These are phyloP conservation scores for Hypoxylon intermedium DNA, from an alignment of 495 filamentous ascomycete species.

Conservation along the genomic window DNA sequence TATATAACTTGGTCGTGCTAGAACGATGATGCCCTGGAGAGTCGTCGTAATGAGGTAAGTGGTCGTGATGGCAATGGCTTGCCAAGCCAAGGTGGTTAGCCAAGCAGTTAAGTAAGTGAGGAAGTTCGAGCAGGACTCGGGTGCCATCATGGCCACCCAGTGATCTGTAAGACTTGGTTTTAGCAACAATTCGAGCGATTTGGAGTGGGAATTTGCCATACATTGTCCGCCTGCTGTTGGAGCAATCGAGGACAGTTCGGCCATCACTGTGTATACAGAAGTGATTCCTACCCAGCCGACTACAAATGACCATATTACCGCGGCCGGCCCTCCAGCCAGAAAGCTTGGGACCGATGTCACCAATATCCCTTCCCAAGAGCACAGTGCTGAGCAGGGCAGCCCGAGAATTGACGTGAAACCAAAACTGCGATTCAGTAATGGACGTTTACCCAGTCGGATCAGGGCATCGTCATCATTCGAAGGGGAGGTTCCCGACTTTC, in stretches of 20 bases:
- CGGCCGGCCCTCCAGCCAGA: conserved; percentile 58
- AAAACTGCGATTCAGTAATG: conserved; percentile 48
- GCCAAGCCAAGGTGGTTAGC: conserved; percentile 29
- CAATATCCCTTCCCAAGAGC: conserved; percentile 55
- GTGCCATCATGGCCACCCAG: conserved; percentile 36
- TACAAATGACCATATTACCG: conserved; percentile 60
- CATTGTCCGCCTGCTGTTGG: conserved; percentile 40
- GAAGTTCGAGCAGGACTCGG: conserved; percentile 20
- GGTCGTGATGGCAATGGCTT: conserved; percentile 15
- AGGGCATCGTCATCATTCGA: conserved; percentile 28
- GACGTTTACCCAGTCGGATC: conserved; percentile 29
- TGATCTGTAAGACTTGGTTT: conserved; percentile 10
- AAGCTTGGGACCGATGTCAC: conserved; percentile 31
- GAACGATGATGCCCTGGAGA: conserved; percentile 4
- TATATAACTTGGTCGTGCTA: not conserved
- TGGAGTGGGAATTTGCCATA: conserved; percentile 8
- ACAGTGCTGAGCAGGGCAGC: conserved; percentile 53
- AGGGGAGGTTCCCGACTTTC: too few relatives aligned
- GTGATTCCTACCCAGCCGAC: conserved; percentile 58
- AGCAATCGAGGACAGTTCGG: conserved; percentile 60
- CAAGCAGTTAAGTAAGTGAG: conserved; percentile 31
- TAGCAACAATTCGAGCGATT: not conserved
- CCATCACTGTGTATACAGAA: conserved; percentile 53
- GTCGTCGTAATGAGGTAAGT: conserved; percentile 17
- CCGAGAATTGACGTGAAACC: conserved; percentile 56